Conservation (phyloP, 108 stramenopile species). For the Nitzschia sp. region DNA sequence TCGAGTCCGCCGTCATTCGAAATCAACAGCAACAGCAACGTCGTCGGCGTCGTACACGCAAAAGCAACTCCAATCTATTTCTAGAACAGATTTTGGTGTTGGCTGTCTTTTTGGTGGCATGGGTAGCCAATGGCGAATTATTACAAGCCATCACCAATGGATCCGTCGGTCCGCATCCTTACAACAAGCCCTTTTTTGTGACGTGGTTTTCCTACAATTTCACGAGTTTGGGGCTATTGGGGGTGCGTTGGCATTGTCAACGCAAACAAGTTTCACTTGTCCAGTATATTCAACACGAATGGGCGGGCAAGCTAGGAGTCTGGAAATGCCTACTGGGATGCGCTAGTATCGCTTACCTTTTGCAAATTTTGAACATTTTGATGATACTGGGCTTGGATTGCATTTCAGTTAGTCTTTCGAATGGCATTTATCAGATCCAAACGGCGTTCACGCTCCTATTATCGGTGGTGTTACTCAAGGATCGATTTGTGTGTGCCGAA, state of each 20-base stretch:
- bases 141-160: constrained; percentile 28
- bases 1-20: too few species aligned
- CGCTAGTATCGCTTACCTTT: constrained; percentile 1
- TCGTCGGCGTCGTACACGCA: too few species aligned
- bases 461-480: constrained; percentile 13
- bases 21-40: too few species aligned
- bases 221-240: constrained; percentile 16
- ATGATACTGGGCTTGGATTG: constrained; percentile 27
- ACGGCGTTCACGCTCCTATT: constrained; percentile 17
- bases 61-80: too few species aligned
- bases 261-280: not conserved
- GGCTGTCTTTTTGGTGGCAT: constrained; percentile 16
- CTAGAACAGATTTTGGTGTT: too few species aligned
- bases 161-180: not conserved
- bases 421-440: constrained; percentile 39
- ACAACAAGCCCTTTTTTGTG: constrained; percentile 19
- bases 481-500: constrained; percentile 14
- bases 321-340: not conserved
- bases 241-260: not conserved
- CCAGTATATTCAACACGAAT: not conserved
- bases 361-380: constrained; percentile 26
- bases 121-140: constrained; percentile 44
- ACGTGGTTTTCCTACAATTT: constrained; percentile 47
- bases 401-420: constrained; percentile 40
- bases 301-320: constrained; percentile 22